phyloP scores from a whole-genome alignment of 73 alveolate species.

The Breviolum minutum region DNA sequence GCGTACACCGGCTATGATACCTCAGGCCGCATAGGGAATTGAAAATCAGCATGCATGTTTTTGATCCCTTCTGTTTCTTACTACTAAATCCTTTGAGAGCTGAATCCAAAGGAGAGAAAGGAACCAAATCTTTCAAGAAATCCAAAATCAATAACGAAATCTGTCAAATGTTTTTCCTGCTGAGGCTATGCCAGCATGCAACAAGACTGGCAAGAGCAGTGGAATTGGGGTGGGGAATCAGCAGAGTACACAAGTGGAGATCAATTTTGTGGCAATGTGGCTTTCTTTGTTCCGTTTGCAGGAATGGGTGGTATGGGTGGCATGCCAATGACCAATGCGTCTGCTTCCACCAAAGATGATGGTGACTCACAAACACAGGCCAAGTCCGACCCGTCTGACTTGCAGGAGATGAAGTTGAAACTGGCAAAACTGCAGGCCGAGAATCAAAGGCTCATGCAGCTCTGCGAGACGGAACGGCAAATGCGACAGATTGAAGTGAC shows the following conservation, averaged over 20 bases:
- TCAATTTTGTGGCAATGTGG: not conserved
- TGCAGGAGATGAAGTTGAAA: not conserved
- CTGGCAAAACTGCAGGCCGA: not conserved
- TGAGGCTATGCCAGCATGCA: not conserved
- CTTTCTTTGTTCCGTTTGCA: slow-evolving; percentile 12
- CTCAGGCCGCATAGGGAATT: not conserved
- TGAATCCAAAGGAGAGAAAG: not conserved
- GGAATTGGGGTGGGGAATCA: slow-evolving; percentile 20
- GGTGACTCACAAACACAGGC: not conserved
- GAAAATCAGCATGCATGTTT: no score
- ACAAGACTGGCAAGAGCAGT: slow-evolving; percentile 27
- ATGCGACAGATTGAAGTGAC: slow-evolving; percentile 27
- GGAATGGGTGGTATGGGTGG: not conserved
- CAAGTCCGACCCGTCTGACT: not conserved
- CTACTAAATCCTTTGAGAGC: no score
- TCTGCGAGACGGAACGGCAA: not conserved
- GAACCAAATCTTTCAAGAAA: not conserved
- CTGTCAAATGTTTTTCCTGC: not conserved
- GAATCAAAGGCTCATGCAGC: not conserved
- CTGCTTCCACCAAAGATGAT: not conserved
- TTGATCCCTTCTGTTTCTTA: no score
- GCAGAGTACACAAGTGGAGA: not conserved
- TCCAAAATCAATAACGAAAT: not conserved
- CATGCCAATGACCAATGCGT: not conserved
- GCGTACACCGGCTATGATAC: not conserved